phyloP scores from a whole-genome alignment of 2,329 filamentous ascomycete genomes.

The Colletotrichum zoysiae region DNA sequence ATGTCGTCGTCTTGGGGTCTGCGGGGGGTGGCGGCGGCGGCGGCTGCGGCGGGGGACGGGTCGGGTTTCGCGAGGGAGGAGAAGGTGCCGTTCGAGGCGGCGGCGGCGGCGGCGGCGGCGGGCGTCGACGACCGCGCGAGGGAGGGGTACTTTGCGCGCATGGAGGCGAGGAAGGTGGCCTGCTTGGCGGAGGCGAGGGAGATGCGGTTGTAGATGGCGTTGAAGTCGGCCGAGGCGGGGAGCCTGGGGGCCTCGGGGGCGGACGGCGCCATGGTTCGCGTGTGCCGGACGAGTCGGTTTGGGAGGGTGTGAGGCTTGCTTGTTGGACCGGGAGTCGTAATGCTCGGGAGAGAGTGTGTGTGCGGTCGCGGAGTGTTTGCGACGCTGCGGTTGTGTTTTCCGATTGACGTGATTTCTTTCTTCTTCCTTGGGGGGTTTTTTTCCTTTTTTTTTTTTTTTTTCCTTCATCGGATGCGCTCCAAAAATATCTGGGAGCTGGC shows the following conservation, averaged over 20 bases:
- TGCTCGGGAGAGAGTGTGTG: neutral
- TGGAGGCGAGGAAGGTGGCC: conserved; percentile 50
- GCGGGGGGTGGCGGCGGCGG: conserved; percentile 3
- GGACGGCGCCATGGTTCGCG: conserved; percentile 8
- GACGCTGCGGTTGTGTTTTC: neutral
- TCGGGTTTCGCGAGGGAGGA: conserved; percentile 40
- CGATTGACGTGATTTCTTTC: neutral
- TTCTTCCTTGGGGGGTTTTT: neutral
- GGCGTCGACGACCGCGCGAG: conserved; percentile 32
- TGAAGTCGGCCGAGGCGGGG: conserved; percentile 54
- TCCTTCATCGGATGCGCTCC: neutral
- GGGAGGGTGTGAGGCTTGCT: no score
- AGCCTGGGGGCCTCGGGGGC: conserved; percentile 45
- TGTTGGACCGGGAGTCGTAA: neutral
- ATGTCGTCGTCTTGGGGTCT: conserved; percentile 37
- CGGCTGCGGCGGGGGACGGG: neutral
- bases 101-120: conserved; percentile 11
- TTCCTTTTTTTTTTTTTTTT: neutral
- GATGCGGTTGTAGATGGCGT: conserved; percentile 57
- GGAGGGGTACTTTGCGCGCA: conserved; percentile 41
- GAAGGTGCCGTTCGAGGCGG: conserved; percentile 28
- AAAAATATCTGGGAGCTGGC: conserved; percentile 2
- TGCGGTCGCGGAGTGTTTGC: neutral
- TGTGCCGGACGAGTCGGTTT: neutral
- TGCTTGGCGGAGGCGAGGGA: conserved; percentile 55